Percentiles rank a stretch among this genome's conserved stretches.
Evolutionary conservation across 148 eudicot genomes (phyloP).

Genomic region (Silene uniflora): DNA sequence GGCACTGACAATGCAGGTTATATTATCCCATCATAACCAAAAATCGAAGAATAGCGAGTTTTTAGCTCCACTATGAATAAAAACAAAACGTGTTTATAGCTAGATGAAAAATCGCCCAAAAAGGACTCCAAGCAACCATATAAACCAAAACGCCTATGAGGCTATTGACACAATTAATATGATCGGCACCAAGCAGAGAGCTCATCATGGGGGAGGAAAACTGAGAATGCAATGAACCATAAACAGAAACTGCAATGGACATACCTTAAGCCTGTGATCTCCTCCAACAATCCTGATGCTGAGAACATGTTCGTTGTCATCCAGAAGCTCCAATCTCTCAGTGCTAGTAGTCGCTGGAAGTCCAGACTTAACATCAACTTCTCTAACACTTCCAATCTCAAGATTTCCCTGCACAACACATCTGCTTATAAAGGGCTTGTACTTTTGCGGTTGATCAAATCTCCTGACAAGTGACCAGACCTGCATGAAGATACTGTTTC

Average conservation of each 20-base stretch:
- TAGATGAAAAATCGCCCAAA: not conserved
- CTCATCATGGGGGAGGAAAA: not conserved
- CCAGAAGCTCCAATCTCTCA: conserved; percentile 59
- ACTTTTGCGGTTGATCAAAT: conserved; percentile 68
- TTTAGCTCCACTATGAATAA: not conserved
- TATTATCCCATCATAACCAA: too few relatives aligned
- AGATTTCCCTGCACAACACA: conserved; percentile 56
- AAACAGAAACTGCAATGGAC: conserved; percentile 7
- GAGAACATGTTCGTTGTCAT: conserved; percentile 63
- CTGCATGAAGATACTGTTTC: conserved; percentile 24
- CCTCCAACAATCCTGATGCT: conserved; percentile 63
- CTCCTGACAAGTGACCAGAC: conserved; percentile 70
- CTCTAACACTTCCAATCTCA: conserved; percentile 66
- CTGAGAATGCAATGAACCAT: not conserved
- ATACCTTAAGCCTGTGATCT: conserved; percentile 65
- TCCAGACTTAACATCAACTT: conserved; percentile 67
- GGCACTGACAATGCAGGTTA: too few relatives aligned
- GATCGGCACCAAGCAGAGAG: not conserved
- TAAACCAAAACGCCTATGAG: not conserved
- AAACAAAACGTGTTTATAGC: not conserved
- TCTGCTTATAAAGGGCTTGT: conserved; percentile 59
- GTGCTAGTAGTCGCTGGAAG: conserved; percentile 77
- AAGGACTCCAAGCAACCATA: not conserved
- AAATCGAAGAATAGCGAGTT: too few relatives aligned
- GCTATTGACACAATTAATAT: not conserved